Percentiles rank a stretch among this genome's conserved stretches.
phyloP scores from a whole-genome alignment of 768 basidiomycete species.

The Mycena indigotica region DNA sequence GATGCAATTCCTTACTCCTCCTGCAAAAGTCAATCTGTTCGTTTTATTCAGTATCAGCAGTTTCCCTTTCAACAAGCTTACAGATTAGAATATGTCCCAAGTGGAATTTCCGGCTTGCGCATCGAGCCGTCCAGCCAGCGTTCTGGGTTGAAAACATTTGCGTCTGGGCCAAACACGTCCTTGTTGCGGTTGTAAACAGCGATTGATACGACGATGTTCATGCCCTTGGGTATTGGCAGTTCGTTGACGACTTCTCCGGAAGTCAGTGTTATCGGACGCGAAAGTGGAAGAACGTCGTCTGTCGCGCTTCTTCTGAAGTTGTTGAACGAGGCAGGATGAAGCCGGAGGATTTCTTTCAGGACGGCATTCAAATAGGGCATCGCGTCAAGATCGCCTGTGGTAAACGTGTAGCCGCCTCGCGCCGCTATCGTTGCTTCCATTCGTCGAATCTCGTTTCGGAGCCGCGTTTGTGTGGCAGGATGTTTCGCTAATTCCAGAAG shows the following conservation, averaged over 20 bases:
- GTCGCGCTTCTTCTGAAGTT: conserved; percentile 39
- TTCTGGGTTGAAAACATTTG: conserved; percentile 41
- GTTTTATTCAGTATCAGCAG: background rate
- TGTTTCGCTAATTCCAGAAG: conserved; percentile 63
- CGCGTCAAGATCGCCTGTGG: conserved; percentile 45
- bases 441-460: conserved; percentile 59
- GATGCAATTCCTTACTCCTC: conserved; percentile 29
- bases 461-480: conserved; percentile 57
- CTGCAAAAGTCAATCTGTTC: conserved; percentile 28
- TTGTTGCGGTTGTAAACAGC: conserved; percentile 46
- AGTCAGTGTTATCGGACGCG: conserved; percentile 15
- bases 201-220: conserved; percentile 51
- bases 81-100: conserved; percentile 37
- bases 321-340: conserved; percentile 28
- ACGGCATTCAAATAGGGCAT: conserved; percentile 53
- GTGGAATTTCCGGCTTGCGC: conserved; percentile 30
- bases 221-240: conserved; percentile 53
- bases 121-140: conserved; percentile 38
- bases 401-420: conserved; percentile 41
- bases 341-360: conserved; percentile 43
- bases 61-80: conserved; percentile 21
- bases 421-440: conserved; percentile 33
- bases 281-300: conserved; percentile 57
- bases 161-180: conserved; percentile 45
- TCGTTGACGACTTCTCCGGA: conserved; percentile 38